A percentile compares a stretch with the other conserved stretches of the same genome.
Evolutionary conservation across 2,329 filamentous ascomycete genomes (phyloP).

Genomic region (Pezicula radicicola): DNA sequence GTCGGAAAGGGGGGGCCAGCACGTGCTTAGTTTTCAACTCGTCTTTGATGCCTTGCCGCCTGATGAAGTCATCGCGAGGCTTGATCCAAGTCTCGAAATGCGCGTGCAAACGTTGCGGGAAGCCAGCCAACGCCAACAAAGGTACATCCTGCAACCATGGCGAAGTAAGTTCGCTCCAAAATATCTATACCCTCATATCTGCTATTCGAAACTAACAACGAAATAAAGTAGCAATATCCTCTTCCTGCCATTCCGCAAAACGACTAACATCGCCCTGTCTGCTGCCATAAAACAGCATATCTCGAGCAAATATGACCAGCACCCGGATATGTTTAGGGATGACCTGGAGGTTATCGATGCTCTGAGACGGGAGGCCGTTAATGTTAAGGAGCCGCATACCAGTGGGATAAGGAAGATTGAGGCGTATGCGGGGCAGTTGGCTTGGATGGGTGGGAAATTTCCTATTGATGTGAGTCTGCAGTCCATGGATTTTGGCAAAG

Average conservation of each 20-base stretch:
- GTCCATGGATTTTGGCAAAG: neutral
- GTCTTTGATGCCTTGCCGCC: neutral
- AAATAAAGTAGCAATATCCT: slow-evolving; percentile 26
- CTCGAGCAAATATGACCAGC: slow-evolving; percentile 96
- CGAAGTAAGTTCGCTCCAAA: neutral
- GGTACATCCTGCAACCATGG: neutral
- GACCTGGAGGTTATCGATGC: slow-evolving; percentile 86
- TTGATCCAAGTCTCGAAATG: neutral
- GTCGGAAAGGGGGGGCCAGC: too few species aligned
- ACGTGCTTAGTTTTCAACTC: too few species aligned
- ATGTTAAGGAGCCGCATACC: slow-evolving; percentile 81
- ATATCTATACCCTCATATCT: neutral
- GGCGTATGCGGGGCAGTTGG: slow-evolving; percentile 85
- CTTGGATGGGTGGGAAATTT: slow-evolving; percentile 93
- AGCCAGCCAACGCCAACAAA: neutral
- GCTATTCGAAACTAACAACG: neutral
- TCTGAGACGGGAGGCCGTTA: slow-evolving; percentile 80
- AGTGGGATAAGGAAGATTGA: slow-evolving; percentile 88
- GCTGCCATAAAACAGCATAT: slow-evolving; percentile 91
- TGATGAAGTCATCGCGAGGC: slow-evolving; percentile 1
- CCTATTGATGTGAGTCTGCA: slow-evolving; percentile 73
- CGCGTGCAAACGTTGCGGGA: neutral
- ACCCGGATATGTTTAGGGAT: slow-evolving; percentile 91
- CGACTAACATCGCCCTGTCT: slow-evolving; percentile 74
- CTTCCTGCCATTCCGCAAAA: slow-evolving; percentile 74